These are phyloP conservation scores for Cladosporium oxysporum DNA, from an alignment of 2,329 filamentous ascomycete genomes.

Conservation along the genomic window DNA sequence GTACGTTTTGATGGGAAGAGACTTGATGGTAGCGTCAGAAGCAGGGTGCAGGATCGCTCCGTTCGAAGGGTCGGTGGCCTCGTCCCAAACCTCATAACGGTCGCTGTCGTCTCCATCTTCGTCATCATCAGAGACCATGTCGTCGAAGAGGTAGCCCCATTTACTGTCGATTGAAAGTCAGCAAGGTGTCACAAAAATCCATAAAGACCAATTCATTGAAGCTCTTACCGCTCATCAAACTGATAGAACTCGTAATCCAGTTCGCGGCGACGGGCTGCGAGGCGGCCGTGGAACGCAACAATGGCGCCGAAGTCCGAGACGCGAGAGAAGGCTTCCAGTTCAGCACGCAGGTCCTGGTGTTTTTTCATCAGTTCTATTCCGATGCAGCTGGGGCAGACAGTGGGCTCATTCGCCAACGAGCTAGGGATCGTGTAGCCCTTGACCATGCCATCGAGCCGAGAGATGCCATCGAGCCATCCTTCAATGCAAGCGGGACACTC, in stretches of 20 bases:
- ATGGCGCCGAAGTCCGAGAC: slow-evolving; percentile 20
- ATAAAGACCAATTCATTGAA: not conserved
- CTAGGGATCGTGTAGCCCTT: slow-evolving; percentile 26
- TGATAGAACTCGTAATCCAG: slow-evolving; percentile 29
- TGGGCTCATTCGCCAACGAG: slow-evolving; percentile 20
- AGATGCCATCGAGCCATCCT: slow-evolving; percentile 27
- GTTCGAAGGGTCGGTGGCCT: slow-evolving; percentile 30
- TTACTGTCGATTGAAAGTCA: slow-evolving; percentile 6
- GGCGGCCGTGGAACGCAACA: slow-evolving; percentile 22
- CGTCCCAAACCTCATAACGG: slow-evolving; percentile 28
- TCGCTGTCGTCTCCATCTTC: slow-evolving; percentile 17
- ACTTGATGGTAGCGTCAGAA: slow-evolving; percentile 25
- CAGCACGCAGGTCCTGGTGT: slow-evolving; percentile 28
- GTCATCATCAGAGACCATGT: slow-evolving; percentile 26
- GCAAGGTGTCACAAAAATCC: not conserved
- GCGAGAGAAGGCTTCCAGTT: slow-evolving; percentile 19
- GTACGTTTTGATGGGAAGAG: slow-evolving; percentile 24
- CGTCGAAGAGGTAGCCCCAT: slow-evolving; percentile 32
- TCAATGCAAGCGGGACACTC: slow-evolving; percentile 25
- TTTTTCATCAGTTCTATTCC: slow-evolving; percentile 27
- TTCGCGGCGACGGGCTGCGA: slow-evolving; percentile 24
- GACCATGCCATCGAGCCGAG: slow-evolving; percentile 24
- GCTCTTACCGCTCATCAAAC: slow-evolving; percentile 30
- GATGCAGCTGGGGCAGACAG: slow-evolving; percentile 34
- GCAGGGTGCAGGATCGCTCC: slow-evolving; percentile 23